Evolutionary conservation across 2,329 filamentous ascomycete genomes (phyloP), one percentile per base, ranked within the genome.

Genomic region (Amylocarpus encephaloides): DNA sequence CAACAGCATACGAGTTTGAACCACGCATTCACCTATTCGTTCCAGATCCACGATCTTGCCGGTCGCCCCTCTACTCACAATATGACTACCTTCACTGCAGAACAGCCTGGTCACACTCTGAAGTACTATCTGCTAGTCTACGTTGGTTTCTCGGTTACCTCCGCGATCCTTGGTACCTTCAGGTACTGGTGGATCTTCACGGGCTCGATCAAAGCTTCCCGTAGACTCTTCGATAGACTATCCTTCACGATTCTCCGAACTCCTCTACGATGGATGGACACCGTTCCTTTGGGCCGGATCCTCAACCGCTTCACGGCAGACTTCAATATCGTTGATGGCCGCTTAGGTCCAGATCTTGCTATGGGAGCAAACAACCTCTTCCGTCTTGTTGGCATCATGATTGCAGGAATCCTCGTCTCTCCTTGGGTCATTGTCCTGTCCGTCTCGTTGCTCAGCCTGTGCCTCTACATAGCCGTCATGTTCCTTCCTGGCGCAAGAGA

Each of bases 251-350:
- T 92, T 10, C 72, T 92, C 3, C 78, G 84, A 15, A 82, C 86
- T 5, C 86, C 85, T 1, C 72, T 91, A n/a, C 74, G 86, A 53
- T 90, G 86, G 85, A 74, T 92, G 34, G 87, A 92, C 62, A 91
- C 86, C 0, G 83, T 89, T 0, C 88, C 88, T 0, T 73, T 89
- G 1, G 87, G 87, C 2, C 79, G 87, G 41, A 79, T 91, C 34
- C 71, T 91, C 16, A 92, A 92, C 67, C 77, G 87, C 1, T 88
- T 91, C 65, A 88, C 86, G 0, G 74, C 83, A 2, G 87, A 92
- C 67, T 90, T 92, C 66, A 80, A 83, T 58, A 76, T 82, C 36
- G 78, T 91, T 43, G 87, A 92, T 67, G 82, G 78, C 6, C 74
- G 79, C 33, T 70, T 90, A 44, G 78, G 82, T 6, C 77, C 78